These are phyloP conservation scores for Xylaria cubensis DNA, from an alignment of 495 filamentous ascomycete genomes.

Conservation along the genomic window DNA sequence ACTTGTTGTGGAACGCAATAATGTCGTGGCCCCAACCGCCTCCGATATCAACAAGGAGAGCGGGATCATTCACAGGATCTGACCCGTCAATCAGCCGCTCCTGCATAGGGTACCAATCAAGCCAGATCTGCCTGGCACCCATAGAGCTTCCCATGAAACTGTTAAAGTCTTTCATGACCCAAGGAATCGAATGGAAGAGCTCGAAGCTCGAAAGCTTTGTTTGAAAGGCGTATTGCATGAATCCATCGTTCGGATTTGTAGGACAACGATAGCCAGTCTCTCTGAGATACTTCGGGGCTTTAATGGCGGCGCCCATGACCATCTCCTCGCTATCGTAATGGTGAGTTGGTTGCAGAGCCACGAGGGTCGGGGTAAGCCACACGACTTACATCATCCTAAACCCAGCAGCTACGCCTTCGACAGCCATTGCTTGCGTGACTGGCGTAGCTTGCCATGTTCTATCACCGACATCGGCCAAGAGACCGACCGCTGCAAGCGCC, in stretches of 20 bases:
- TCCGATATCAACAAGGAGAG: conserved; percentile 49
- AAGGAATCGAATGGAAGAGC: conserved; percentile 28
- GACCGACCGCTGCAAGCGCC: conserved; percentile 1
- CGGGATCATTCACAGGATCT: not conserved
- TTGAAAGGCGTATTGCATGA: conserved; percentile 45
- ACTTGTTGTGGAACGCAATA: conserved; percentile 36
- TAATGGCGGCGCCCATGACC: conserved; percentile 21
- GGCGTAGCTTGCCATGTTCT: conserved; percentile 21
- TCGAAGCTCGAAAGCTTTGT: conserved; percentile 39
- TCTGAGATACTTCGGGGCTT: conserved; percentile 30
- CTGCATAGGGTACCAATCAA: conserved; percentile 42
- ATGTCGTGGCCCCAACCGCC: conserved; percentile 48
- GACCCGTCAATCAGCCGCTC: conserved; percentile 21
- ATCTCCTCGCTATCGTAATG: conserved; percentile 19
- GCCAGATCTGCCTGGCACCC: conserved; percentile 34
- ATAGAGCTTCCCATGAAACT: conserved; percentile 41
- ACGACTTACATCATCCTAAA: conserved; percentile 17
- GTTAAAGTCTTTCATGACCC: conserved; percentile 32
- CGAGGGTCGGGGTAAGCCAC: not conserved
- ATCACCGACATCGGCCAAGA: conserved; percentile 18
- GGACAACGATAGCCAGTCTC: conserved; percentile 33
- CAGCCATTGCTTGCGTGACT: conserved; percentile 12
- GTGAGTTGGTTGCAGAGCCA: not conserved
- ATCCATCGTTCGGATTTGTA: conserved; percentile 36
- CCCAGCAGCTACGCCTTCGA: conserved; percentile 19